A percentile compares a stretch with the other conserved stretches of the same genome.
These are phyloP conservation scores for Phaeosphaeriaceae sp. DNA, from an alignment of 2,329 filamentous ascomycete species.

Conservation along the genomic window DNA sequence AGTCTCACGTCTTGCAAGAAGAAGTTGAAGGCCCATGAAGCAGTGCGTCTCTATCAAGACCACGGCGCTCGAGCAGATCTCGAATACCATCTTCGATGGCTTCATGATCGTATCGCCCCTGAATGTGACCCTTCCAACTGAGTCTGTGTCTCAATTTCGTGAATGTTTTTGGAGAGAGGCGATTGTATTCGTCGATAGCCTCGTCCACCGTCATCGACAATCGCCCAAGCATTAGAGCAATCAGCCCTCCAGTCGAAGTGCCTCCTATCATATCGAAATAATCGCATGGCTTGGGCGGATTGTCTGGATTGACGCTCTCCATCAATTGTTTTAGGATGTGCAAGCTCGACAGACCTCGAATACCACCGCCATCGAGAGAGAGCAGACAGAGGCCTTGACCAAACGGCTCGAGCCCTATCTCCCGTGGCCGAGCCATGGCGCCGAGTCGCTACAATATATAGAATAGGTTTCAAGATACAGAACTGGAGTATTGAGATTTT, in stretches of 20 bases:
- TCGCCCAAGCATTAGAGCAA: conserved; percentile 14
- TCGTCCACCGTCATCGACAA: conserved; percentile 14
- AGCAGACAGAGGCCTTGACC: too few species aligned
- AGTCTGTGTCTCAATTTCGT: conserved; percentile 13
- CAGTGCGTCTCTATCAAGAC: too few species aligned
- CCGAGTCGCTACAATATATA: too few species aligned
- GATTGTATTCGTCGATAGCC: conserved; percentile 13
- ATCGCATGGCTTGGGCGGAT: conserved; percentile 14
- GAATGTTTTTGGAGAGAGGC: conserved; percentile 18
- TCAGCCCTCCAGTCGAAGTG: conserved; percentile 12
- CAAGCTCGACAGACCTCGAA: conserved; percentile 13
- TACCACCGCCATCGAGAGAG: conserved; percentile 12
- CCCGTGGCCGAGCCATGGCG: too few species aligned
- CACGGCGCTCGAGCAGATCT: too few species aligned
- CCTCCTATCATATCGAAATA: conserved; percentile 16
- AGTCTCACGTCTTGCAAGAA: too few species aligned
- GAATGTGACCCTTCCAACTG: conserved; percentile 16
- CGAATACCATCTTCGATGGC: too few species aligned
- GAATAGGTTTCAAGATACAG: too few species aligned
- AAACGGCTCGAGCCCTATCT: too few species aligned
- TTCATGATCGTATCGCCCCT: conserved; percentile 25
- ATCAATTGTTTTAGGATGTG: conserved; percentile 19
- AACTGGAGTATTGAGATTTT: too few species aligned
- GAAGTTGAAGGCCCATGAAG: too few species aligned
- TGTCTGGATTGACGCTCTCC: conserved; percentile 9